A percentile compares a stretch with the other conserved stretches of the same genome.
Evolutionary conservation across 805 yeast species (phyloP).

Genomic region (Priceomyces melissophilus): DNA sequence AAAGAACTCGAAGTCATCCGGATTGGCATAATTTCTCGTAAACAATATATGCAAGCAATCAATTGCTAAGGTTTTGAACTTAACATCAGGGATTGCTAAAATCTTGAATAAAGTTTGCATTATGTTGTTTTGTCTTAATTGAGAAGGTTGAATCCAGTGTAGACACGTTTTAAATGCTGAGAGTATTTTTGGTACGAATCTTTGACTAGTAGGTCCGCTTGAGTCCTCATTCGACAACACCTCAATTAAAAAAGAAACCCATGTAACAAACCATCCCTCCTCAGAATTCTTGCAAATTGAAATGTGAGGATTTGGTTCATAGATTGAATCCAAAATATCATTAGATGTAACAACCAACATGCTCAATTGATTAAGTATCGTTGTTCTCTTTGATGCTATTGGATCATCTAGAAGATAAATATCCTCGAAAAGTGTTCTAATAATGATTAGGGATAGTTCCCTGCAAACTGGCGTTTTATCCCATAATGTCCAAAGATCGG

Average conservation of each 20-base stretch:
- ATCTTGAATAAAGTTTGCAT: constrained; percentile 60
- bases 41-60: constrained; percentile 89
- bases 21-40: constrained; percentile 67
- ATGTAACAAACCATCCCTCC: constrained; percentile 84
- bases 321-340: constrained; percentile 55
- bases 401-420: constrained; percentile 90
- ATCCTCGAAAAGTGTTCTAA: constrained; percentile 89
- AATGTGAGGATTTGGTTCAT: constrained; percentile 63
- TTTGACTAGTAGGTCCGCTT: constrained; percentile 24
- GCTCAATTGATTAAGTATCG: constrained; percentile 76
- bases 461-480: constrained; percentile 56
- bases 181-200: constrained; percentile 62
- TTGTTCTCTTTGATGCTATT: constrained; percentile 74
- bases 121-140: constrained; percentile 64
- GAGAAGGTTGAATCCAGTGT: constrained; percentile 84
- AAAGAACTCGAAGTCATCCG: constrained; percentile 69
- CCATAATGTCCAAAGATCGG: constrained; percentile 74
- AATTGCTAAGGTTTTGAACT: constrained; percentile 75
- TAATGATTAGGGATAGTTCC: constrained; percentile 72
- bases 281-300: constrained; percentile 61
- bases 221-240: constrained; percentile 29
- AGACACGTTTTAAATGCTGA: constrained; percentile 86
- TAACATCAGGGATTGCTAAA: constrained; percentile 55
- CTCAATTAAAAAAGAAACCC: constrained; percentile 48
- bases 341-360: constrained; percentile 79